Evolutionary conservation across 2,329 filamentous ascomycete species (phyloP), one percentile per base, ranked within the genome.

Genomic region (Thermoascus crustaceus): DNA sequence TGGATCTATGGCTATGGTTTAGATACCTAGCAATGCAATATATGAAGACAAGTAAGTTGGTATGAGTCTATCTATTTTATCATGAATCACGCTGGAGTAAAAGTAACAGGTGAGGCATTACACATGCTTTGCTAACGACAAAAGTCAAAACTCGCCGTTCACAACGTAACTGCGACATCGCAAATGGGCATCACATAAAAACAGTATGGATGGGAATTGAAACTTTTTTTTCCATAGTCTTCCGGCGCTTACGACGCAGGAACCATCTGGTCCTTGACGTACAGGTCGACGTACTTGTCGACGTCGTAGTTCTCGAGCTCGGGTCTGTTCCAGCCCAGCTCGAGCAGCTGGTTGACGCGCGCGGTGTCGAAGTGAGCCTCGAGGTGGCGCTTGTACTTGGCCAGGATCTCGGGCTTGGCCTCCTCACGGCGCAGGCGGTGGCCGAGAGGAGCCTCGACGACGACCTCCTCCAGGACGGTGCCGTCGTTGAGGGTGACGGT

Each of bases 401-500:
- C 80, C 52, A 96, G 69, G 51, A 98, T 95, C 66, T 94, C 85
- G 40, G 91, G 91, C 77, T 96, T 96, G 52, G 91, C 91, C 75
- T 98, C 91, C 53, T 95, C 88, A 53, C 89, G 79, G 47, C 91
- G 75, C 57, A 91, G 73, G 47, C 82, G 82, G 72, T 98, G 91
- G 52, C 91, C 91, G 25, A 98, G 78, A 38, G 91, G 91, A 39
- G 91, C 89, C 72, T 95, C 88, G 36, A 98, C 84, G 32, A 84
- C 82, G 41, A 93, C 79, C 69, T 98, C 91, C 14, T 89, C 82
- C 22, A 96, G 73, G 7, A 91, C 74, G 30, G 87, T 94, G 53
- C 91, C 91, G 60, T 96, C 89, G 63, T 94, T 91, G 50, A 98
- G 75, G 54, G 82, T 89, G 40, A 98, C 88, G 19, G 88, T 95